Evolutionary conservation across 495 filamentous ascomycete genomes (phyloP).

Genomic region (Evernia prunastri): DNA sequence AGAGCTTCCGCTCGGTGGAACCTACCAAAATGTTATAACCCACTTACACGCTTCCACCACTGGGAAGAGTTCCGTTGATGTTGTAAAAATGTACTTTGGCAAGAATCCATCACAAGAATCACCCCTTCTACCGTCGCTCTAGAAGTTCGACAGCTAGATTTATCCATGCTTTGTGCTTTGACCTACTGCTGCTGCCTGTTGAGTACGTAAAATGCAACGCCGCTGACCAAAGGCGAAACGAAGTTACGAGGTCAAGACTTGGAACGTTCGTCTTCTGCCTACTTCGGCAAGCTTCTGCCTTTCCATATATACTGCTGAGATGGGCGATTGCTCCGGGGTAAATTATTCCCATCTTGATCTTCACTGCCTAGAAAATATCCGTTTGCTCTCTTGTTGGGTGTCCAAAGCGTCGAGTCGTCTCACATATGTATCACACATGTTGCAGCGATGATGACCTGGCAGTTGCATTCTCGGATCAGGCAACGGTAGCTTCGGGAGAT

Average conservation of each 20-base stretch:
- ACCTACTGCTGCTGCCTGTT: too few species aligned
- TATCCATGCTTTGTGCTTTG: neutral
- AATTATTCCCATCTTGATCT: neutral
- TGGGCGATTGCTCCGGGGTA: neutral
- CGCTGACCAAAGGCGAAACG: neutral
- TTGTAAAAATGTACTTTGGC: neutral
- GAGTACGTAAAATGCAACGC: neutral
- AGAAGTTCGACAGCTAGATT: neutral
- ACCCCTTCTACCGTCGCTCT: neutral
- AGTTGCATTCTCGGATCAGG: neutral
- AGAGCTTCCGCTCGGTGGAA: neutral
- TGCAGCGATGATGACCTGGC: neutral
- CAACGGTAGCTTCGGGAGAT: neutral
- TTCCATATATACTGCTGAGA: neutral
- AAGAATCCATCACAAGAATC: neutral
- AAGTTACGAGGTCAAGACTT: neutral
- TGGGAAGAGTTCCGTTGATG: neutral
- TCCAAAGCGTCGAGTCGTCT: neutral
- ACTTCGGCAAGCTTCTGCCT: neutral
- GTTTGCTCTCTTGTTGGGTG: neutral
- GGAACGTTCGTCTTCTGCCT: neutral
- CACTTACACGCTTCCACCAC: neutral
- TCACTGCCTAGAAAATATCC: neutral
- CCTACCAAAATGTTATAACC: neutral
- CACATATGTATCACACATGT: neutral